phyloP scores from a whole-genome alignment of 2,329 filamentous ascomycete genomes.

The Paraphoma sp. region DNA sequence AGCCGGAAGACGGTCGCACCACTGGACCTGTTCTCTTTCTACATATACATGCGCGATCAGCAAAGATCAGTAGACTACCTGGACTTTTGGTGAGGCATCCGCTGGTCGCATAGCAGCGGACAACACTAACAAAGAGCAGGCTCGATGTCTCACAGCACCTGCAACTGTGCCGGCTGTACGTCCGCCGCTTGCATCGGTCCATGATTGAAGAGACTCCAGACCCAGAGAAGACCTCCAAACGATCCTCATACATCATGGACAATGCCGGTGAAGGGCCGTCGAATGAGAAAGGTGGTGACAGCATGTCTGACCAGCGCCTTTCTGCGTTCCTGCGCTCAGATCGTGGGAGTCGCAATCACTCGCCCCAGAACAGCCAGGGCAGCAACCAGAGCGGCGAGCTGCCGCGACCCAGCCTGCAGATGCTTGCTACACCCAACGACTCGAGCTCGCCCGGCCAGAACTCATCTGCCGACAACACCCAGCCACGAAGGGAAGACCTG shows the following conservation, averaged over 20 bases:
- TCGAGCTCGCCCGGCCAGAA: constrained; percentile 63
- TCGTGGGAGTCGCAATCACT: constrained; percentile 53
- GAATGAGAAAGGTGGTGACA: constrained; percentile 63
- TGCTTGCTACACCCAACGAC: constrained; percentile 64
- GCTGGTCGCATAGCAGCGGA: not conserved
- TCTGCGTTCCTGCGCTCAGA: constrained; percentile 82
- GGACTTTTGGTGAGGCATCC: constrained; percentile 83
- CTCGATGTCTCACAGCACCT: constrained; percentile 99
- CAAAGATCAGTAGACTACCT: constrained; percentile 97
- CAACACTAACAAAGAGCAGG: constrained; percentile 62
- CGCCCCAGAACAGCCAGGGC: constrained; percentile 56
- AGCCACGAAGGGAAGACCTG: constrained; percentile 73
- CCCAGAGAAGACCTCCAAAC: constrained; percentile 81
- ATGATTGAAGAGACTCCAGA: constrained; percentile 94
- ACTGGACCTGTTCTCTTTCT: constrained; percentile 97
- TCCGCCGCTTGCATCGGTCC: constrained; percentile 90
- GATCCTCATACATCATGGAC: constrained; percentile 80
- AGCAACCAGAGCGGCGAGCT: constrained; percentile 62
- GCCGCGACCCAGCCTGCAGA: constrained; percentile 66
- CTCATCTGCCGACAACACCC: constrained; percentile 41
- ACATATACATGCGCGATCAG: constrained; percentile 99
- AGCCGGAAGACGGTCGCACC: constrained; percentile 93
- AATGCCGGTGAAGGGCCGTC: constrained; percentile 68
- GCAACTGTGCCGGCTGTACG: constrained; percentile 96
- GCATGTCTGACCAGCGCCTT: constrained; percentile 84